Conservation (phyloP, 345 rosid species). For the Chamaenerion angustifolium region DNA sequence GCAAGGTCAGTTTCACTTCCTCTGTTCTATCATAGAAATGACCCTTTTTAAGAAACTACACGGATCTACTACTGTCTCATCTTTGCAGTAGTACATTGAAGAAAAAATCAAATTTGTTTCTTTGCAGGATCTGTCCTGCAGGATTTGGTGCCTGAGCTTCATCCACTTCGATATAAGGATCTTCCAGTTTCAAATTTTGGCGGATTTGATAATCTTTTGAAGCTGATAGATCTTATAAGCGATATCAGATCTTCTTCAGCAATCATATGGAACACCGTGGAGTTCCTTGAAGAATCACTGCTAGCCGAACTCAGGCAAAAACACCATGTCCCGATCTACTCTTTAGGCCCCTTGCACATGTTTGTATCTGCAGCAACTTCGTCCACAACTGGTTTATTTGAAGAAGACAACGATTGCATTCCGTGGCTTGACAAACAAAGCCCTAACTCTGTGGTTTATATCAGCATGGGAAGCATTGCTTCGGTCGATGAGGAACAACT, state of each 20-base stretch:
- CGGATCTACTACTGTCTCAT: too few relatives aligned
- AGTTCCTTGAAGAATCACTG: conserved; percentile 7
- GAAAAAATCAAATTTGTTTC: background rate
- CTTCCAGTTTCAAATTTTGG: conserved; percentile 10
- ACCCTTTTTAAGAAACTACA: too few relatives aligned
- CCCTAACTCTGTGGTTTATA: conserved; percentile 11
- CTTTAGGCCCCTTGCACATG: conserved; percentile 8
- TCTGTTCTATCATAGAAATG: background rate
- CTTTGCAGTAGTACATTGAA: too few relatives aligned
- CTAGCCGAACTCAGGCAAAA: conserved; percentile 1
- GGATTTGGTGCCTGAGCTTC: conserved; percentile 6
- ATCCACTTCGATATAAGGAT: conserved; percentile 15
- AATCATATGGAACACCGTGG: conserved; percentile 8
- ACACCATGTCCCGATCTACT: conserved; percentile 7
- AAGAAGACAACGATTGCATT: conserved; percentile 15
- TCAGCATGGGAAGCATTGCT: conserved; percentile 18
- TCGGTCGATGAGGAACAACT: conserved; percentile 7
- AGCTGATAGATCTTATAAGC: background rate
- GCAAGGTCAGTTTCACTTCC: conserved; percentile 15
- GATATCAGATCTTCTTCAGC: conserved; percentile 1
- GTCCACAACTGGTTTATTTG: conserved; percentile 9
- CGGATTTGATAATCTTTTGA: conserved; percentile 3
- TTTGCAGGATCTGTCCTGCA: conserved; percentile 5
- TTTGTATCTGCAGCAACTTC: background rate
- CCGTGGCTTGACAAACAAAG: conserved; percentile 19